A percentile compares a stretch with the other conserved stretches of the same genome.
These are phyloP conservation scores for Xylariaceae sp. DNA, from an alignment of 2,329 filamentous ascomycete species.

Conservation along the genomic window DNA sequence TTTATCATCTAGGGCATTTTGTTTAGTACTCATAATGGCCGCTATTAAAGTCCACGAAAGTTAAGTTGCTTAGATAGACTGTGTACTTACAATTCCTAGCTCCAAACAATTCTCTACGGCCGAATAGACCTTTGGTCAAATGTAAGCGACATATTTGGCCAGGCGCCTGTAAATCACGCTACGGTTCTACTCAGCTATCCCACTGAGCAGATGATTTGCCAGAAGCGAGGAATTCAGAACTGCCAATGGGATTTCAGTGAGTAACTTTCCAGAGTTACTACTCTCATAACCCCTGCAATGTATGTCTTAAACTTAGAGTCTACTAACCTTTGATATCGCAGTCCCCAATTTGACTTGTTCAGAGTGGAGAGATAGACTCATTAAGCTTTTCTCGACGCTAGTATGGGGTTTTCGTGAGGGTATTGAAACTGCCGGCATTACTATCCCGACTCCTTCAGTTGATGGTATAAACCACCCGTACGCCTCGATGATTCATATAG, in stretches of 20 bases:
- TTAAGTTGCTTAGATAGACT: too few relatives aligned
- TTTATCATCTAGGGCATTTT: too few relatives aligned
- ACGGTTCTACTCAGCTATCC: background rate
- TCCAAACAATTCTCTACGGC: background rate
- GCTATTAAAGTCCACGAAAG: too few relatives aligned
- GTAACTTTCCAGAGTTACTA: background rate
- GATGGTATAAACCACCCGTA: background rate
- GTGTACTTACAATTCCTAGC: too few relatives aligned
- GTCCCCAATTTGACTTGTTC: background rate
- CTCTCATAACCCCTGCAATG: background rate
- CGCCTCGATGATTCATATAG: background rate
- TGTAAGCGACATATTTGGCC: background rate
- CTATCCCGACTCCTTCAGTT: background rate
- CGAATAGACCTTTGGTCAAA: background rate
- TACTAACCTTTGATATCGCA: background rate
- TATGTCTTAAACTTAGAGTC: background rate
- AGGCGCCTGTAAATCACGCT: background rate
- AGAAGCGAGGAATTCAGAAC: background rate
- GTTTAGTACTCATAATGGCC: too few relatives aligned
- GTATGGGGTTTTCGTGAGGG: background rate
- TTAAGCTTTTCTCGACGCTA: background rate
- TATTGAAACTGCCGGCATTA: background rate
- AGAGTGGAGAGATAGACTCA: background rate
- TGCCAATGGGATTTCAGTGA: background rate
- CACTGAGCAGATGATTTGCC: background rate